phyloP scores from a whole-genome alignment of 768 basidiomycete species.

The Leccinum imitatum region DNA sequence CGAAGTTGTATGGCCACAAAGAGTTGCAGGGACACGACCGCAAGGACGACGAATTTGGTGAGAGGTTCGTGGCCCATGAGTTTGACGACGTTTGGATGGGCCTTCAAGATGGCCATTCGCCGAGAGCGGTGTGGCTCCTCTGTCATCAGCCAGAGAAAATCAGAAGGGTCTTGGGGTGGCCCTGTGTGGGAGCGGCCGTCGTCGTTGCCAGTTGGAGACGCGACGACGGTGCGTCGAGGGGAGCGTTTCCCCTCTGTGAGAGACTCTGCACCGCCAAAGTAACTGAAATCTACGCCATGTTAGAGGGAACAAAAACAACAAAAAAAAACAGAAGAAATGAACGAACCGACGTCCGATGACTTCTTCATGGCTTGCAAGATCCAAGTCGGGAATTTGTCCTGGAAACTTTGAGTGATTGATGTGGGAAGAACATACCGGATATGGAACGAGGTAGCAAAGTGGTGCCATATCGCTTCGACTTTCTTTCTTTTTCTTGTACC shows the following conservation, averaged over 20 bases:
- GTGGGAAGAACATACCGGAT: constrained; percentile 29
- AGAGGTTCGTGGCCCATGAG: constrained; percentile 94
- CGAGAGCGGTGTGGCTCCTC: constrained; percentile 95
- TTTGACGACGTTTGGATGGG: constrained; percentile 93
- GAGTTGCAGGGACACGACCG: constrained; percentile 80
- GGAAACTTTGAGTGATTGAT: constrained; percentile 1
- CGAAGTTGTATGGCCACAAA: constrained; percentile 62
- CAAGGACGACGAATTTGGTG: constrained; percentile 87
- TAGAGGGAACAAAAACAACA: too few relatives aligned
- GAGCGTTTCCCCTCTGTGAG: constrained; percentile 54
- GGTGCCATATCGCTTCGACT: constrained; percentile 16
- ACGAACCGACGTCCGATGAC: constrained; percentile 22
- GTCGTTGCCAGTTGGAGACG: constrained; percentile 39
- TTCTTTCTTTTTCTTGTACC: background rate
- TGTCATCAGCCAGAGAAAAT: constrained; percentile 96
- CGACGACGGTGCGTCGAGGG: constrained; percentile 50
- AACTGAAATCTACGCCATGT: constrained; percentile 60
- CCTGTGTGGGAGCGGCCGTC: constrained; percentile 43
- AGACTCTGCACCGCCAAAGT: constrained; percentile 83
- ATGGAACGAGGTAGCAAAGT: constrained; percentile 19
- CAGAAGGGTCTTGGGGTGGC: constrained; percentile 72
- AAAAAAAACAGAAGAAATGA: background rate
- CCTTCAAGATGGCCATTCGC: constrained; percentile 86
- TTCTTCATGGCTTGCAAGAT: constrained; percentile 14
- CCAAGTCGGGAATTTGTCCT: background rate